Conservation (phyloP, 148 eudicot genomes). For the Silene uniflora region DNA sequence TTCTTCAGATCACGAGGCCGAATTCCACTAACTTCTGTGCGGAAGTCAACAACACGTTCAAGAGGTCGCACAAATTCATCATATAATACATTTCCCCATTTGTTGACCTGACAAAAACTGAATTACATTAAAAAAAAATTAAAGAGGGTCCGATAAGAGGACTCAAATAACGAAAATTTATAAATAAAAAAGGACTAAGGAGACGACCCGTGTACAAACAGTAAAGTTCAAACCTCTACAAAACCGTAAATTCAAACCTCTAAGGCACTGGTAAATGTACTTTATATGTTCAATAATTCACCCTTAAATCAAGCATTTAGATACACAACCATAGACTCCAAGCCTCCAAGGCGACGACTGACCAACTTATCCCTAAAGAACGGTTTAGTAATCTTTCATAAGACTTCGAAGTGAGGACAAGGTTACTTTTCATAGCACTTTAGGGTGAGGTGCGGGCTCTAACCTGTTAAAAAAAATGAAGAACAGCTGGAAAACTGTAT, state of each 20-base stretch:
- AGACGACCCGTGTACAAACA: neutral
- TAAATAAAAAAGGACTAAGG: neutral
- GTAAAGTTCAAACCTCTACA: no score
- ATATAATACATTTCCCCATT: slow-evolving; percentile 92
- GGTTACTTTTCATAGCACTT: neutral
- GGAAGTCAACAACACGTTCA: slow-evolving; percentile 91
- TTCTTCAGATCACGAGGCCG: slow-evolving; percentile 77
- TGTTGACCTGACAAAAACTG: slow-evolving; percentile 67
- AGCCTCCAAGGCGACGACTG: no score
- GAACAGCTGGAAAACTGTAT: neutral
- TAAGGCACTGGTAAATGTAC: neutral
- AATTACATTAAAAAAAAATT: slow-evolving; percentile 32
- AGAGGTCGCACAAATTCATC: slow-evolving; percentile 89
- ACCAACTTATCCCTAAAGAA: neutral
- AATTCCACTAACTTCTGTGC: slow-evolving; percentile 93
- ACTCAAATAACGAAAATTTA: neutral
- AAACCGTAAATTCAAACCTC: neutral
- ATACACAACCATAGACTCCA: neutral
- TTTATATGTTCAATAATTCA: neutral
- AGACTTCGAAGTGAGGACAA: neutral
- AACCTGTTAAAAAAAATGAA: neutral
- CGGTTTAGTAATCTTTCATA: neutral
- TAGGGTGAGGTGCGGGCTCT: neutral
- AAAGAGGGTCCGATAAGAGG: slow-evolving; percentile 20
- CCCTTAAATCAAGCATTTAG: neutral